A percentile compares a stretch with the other conserved stretches of the same genome.
phyloP scores from a whole-genome alignment of 345 rosid species.

The Gossypium australe region DNA sequence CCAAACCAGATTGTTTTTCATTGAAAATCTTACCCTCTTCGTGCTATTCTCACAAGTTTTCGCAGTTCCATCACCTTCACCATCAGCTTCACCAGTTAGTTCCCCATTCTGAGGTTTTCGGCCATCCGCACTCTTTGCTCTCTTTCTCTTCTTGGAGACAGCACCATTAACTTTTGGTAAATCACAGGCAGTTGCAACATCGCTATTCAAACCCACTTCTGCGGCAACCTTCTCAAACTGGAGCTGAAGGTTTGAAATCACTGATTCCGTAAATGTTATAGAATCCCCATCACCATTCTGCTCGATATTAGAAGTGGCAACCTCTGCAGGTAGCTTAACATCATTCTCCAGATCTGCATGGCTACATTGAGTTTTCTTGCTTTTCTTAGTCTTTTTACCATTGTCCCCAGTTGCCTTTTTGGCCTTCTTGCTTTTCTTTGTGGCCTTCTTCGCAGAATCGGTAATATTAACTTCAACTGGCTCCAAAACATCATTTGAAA shows the following conservation, averaged over 20 bases:
- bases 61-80: slow-evolving; percentile 28
- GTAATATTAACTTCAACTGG: slow-evolving; percentile 23
- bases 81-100: slow-evolving; percentile 27
- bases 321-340: slow-evolving; percentile 8
- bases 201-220: slow-evolving; percentile 43
- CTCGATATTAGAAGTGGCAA: slow-evolving; percentile 21
- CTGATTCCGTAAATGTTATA: slow-evolving; percentile 28
- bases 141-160: slow-evolving; percentile 66
- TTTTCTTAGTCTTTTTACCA: slow-evolving; percentile 33
- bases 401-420: slow-evolving; percentile 29
- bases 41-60: slow-evolving; percentile 57
- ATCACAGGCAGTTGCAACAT: slow-evolving; percentile 36
- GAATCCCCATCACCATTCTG: slow-evolving; percentile 18
- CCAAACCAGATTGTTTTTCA: slow-evolving; percentile 96
- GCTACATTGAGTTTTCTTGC: slow-evolving; percentile 24
- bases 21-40: slow-evolving; percentile 86
- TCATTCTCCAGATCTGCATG: slow-evolving; percentile 21
- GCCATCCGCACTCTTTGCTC: slow-evolving; percentile 42
- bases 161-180: slow-evolving; percentile 29
- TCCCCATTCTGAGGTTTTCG: slow-evolving; percentile 28
- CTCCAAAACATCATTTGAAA: slow-evolving; percentile 14
- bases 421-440: slow-evolving; percentile 48
- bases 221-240: slow-evolving; percentile 91
- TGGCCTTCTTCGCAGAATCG: slow-evolving; percentile 25
- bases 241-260: slow-evolving; percentile 72